Percentiles rank a stretch among this genome's conserved stretches.
Conservation (phyloP, 1,284 basidiomycete genomes). For the Agroathelia rolfsii region DNA sequence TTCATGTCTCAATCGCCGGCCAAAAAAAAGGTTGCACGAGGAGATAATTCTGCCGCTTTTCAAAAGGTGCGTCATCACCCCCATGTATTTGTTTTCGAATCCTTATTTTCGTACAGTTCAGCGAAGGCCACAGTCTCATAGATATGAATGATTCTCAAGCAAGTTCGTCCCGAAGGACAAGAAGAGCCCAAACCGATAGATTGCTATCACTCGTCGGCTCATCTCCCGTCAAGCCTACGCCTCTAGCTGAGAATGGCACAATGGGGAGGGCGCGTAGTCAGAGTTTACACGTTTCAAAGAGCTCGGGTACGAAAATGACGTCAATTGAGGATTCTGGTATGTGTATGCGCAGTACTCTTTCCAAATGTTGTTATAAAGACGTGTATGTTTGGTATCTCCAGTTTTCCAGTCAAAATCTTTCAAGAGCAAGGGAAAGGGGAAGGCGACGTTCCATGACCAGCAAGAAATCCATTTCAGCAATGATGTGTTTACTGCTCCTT, state of each 20-base stretch:
- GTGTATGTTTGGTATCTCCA: too few species aligned
- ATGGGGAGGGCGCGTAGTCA: too few species aligned
- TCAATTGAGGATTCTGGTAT: too few species aligned
- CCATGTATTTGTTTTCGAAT: slow-evolving; percentile 3
- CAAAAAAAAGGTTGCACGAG: slow-evolving; percentile 72
- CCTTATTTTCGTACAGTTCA: slow-evolving; percentile 38
- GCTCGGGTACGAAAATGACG: too few species aligned
- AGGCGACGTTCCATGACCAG: slow-evolving; percentile 2
- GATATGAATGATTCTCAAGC: slow-evolving; percentile 32
- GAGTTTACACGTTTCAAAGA: too few species aligned
- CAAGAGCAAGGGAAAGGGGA: slow-evolving; percentile 17
- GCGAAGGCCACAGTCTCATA: slow-evolving; percentile 52
- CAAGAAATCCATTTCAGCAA: slow-evolving; percentile 3
- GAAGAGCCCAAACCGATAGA: slow-evolving; percentile 48
- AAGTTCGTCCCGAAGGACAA: slow-evolving; percentile 51
- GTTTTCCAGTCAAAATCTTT: too few species aligned
- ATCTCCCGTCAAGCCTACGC: too few species aligned
- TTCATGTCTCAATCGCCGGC: slow-evolving; percentile 6
- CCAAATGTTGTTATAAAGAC: too few species aligned
- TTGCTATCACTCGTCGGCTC: slow-evolving; percentile 28
- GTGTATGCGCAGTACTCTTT: too few species aligned
- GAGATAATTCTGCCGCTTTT: slow-evolving; percentile 66
- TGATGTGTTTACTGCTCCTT: too few species aligned
- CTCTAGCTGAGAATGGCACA: slow-evolving; percentile 9
- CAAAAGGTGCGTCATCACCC: slow-evolving; percentile 41